Evolutionary conservation across 768 basidiomycete species (phyloP), one percentile per base, ranked within the genome.

Genomic region (Mycena rosella): DNA sequence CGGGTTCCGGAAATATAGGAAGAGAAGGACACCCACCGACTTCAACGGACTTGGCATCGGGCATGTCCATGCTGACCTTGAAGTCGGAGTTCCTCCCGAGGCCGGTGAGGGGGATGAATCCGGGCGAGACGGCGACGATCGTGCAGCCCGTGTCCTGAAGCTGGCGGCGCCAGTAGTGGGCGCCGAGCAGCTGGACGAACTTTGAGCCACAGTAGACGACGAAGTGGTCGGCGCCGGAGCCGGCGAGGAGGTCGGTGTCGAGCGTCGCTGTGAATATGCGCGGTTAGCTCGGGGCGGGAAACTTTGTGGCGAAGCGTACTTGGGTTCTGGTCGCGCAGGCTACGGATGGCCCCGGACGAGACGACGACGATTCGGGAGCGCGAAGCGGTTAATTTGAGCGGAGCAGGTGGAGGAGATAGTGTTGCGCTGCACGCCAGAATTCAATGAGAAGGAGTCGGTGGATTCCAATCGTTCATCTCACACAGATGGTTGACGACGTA

Each of bases 81-180:
- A 52, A 20, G 10, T 30, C 36, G 22, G 60, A 22, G 17, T 59
- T 32, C 15, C 60, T 42, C 5, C 17, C 9, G 29, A 70, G 26
- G 14, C 65, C 57, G 7, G 65, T 70, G 44, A 4, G 42, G 20
- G 69, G 69, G 44, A 70, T 44, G n/a, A 70, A 22, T 0, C 69
- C 69, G 2, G 69, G 65, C 0, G 69, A 70, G 30, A 70, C 69
- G 3, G 69, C 69, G 17, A 67, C 51, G 36, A 70, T 65, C 17
- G 51, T 51, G 49, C 65, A 63, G 3, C 18, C 8, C 11, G n/a
- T 20, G 48, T 14, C 32, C n/a, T 11, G 51, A 67, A 65, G 18
- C 52, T 24, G 52, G n/a, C 69, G 61, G 10, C 69, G 69, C 69
- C 69, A 70, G 60, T 60, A 67, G 45, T 70, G 65, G 15, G 65